Base-by-base conservation (phyloP, 305 asterid genomes). In the Solanum hybrid region DNA sequence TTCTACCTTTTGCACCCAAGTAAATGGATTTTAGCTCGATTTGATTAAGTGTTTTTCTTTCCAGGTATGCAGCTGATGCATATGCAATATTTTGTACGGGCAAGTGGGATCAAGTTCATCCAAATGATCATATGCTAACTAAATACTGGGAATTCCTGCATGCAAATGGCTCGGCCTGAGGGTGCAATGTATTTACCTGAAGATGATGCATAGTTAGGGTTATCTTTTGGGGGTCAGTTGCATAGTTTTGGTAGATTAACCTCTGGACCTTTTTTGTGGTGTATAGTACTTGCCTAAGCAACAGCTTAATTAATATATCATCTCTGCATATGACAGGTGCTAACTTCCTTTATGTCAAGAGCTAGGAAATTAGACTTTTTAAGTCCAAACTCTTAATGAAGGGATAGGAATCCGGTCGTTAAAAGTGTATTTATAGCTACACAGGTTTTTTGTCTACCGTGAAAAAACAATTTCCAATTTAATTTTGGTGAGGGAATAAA, bases 51-150 rank as follows among this genome's bases (percentile, higher is more conserved):
- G n/a, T n/a, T 14, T 71, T 84, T 61, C 73, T 92, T 85, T 61
- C 83, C 93, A 96, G 97, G 93, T 96, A 97, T 93, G 98, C 98
- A 29, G 98, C 98, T 40, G 99, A 97, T 93, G 99, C 98, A 31
- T 95, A 95, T 92, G 99, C 98, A 77, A 96, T 96, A 91, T 95
- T 97, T 90, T 95, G 95, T 90, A 94, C 95, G 0, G 99, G 98
- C 61, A 94, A 91, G 89, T 96, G 99, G 98, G 92, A 94, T 35
- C 92, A 92, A 2, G 95, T 97, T 40, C 89, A 20, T 75, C 98
- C 99, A 16, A 22, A 39, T 2, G 97, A 97, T 93, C 96, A 95
- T 89, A 95, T 92, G 98, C 96, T 96, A 40, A 95, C 88, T 73
- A 92, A 89, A 89, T 97, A 95, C 89, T 97, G 98, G 98, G 94